Percentiles rank a stretch among this genome's conserved stretches.
phyloP scores from a whole-genome alignment of 768 basidiomycete species.

The Mrakia frigida region DNA sequence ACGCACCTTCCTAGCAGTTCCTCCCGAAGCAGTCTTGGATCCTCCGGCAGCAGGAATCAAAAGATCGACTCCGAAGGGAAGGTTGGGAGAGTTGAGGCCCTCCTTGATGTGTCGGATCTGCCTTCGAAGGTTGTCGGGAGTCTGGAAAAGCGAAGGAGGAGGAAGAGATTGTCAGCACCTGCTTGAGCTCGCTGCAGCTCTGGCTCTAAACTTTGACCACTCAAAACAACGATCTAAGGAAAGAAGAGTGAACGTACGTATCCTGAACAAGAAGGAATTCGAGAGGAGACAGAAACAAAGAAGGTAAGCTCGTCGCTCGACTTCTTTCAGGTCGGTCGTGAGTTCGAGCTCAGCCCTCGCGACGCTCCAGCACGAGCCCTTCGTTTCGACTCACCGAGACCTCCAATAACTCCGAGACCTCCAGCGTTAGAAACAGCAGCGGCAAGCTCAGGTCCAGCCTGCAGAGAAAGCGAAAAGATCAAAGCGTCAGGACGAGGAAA shows the following conservation, averaged over 20 bases:
- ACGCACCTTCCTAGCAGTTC: constrained; percentile 84
- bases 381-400: constrained; percentile 42
- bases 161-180: not conserved
- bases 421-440: constrained; percentile 93
- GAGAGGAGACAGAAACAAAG: not conserved
- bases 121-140: constrained; percentile 68
- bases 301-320: not conserved
- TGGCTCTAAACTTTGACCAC: too few species aligned
- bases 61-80: constrained; percentile 82
- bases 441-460: constrained; percentile 65
- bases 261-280: constrained; percentile 49
- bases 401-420: constrained; percentile 87
- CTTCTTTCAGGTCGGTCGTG: too few species aligned
- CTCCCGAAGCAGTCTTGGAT: constrained; percentile 48
- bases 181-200: too few species aligned
- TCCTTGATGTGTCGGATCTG: constrained; percentile 67
- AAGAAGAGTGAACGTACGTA: constrained; percentile 44
- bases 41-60: constrained; percentile 55
- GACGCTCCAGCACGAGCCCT: too few species aligned
- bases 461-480: not conserved
- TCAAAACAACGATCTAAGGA: too few species aligned
- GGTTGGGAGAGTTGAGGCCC: constrained; percentile 50
- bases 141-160: constrained; percentile 48
- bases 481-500: not conserved
- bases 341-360: too few species aligned